Evolutionary conservation across 768 basidiomycete species (phyloP).

Genomic region (Termitomyces sp.): DNA sequence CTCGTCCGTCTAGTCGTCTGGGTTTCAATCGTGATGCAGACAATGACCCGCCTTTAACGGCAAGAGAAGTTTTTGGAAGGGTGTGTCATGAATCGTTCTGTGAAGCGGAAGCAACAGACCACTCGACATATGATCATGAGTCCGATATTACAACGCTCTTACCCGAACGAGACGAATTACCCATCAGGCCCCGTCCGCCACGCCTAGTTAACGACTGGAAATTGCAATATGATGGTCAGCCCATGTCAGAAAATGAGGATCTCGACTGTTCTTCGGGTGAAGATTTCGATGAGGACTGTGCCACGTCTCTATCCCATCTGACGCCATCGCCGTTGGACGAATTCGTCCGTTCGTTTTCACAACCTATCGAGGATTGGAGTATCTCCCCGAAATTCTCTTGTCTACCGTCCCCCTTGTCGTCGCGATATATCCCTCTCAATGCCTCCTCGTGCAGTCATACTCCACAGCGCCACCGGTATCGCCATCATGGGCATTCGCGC

Average conservation of each 20-base stretch:
- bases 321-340: background rate
- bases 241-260: slow-evolving; percentile 15
- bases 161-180: slow-evolving; percentile 4
- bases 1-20: slow-evolving; percentile 44
- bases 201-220: slow-evolving; percentile 8
- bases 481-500: slow-evolving; percentile 59
- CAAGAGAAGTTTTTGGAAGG: slow-evolving; percentile 1
- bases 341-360: slow-evolving; percentile 7
- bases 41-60: slow-evolving; percentile 2
- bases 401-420: slow-evolving; percentile 33
- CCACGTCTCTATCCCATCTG: slow-evolving; percentile 6
- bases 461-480: slow-evolving; percentile 36
- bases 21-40: slow-evolving; percentile 30
- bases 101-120: slow-evolving; percentile 1
- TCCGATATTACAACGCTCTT: slow-evolving; percentile 16
- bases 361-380: slow-evolving; percentile 11
- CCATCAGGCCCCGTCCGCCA: background rate
- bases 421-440: slow-evolving; percentile 17
- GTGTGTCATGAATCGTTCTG: background rate
- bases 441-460: slow-evolving; percentile 13
- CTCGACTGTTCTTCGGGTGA: slow-evolving; percentile 17
- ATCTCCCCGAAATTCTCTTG: slow-evolving; percentile 28
- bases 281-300: slow-evolving; percentile 16
- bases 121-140: slow-evolving; percentile 2
- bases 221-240: slow-evolving; percentile 5